Evolutionary conservation across 805 yeast genomes (phyloP), one percentile per base, ranked within the genome.

Genomic region (Saturnispora serradocipensis): DNA sequence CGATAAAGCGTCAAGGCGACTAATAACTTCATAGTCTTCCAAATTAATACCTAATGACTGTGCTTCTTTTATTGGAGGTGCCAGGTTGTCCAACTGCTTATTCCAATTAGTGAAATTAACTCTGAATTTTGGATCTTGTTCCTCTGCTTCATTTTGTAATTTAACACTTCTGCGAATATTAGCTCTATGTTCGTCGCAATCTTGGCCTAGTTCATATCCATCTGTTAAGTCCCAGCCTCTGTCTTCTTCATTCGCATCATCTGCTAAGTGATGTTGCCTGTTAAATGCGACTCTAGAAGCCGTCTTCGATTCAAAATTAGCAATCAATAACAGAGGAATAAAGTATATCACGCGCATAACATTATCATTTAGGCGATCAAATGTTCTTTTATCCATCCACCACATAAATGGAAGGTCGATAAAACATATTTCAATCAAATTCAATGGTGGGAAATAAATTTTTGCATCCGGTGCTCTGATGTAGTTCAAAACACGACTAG

Each of bases 401-500:
- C 70, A 72, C 43, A 62, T 63, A 49, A 72, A 59, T 50, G 74
- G 74, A 15, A 76, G 20, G 28, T 80, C 81, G 28, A 75, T 62
- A 4, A 81, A 58, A 7, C 78, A 45, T 1, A 83, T 46, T 65
- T 88, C 96, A 50, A 88, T 67, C 58, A 88, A 64, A 64, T 88
- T 88, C 56, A 87, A 74, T 4, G 96, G 96, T 4, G 96, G 91
- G 25, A 87, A 89, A 63, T 80, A 88, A 40, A 88, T 85, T 61
- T 85, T 81, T 53, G 81, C 83, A 68, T 88, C 96, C 0, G 96
- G 96, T 0, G 96, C 96, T 59, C 96, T 75, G 49, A 88, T 81
- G 63, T 85, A 88, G 55, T 90, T 75, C 58, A 88, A 73, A 0
- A 95, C 87, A 71, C 88, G 87, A 55, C 85, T 85, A 4, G 96